Conservation (phyloP, 352 stramenopile species). For the Globisporangium spiculum region DNA sequence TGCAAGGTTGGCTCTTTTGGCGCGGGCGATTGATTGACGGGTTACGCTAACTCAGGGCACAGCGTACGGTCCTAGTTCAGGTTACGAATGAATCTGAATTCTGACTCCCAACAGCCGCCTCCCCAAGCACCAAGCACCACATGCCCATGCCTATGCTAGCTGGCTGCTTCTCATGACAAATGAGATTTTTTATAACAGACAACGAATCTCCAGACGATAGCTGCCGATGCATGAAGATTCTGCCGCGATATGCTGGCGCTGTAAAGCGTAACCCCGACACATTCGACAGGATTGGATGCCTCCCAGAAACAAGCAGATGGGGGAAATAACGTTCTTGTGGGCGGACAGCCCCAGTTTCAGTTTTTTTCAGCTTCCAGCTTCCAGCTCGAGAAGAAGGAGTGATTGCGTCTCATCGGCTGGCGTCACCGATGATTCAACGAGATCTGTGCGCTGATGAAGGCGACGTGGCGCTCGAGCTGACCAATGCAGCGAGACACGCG, state of each 20-base stretch:
- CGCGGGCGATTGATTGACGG: neutral
- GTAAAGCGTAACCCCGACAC: neutral
- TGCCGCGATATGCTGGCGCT: neutral
- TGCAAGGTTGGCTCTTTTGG: neutral
- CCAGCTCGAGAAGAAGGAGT: neutral
- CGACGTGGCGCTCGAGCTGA: neutral
- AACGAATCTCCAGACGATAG: neutral
- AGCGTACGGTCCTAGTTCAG: neutral
- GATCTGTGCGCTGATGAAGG: neutral
- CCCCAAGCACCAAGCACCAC: neutral
- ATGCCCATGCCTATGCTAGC: neutral
- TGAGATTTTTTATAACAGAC: neutral
- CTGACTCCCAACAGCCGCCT: neutral
- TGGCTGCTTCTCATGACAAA: neutral
- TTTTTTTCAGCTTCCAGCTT: too few relatives aligned
- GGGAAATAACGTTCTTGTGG: slow-evolving; percentile 8
- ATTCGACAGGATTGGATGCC: neutral
- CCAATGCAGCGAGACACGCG: neutral
- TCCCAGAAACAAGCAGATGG: neutral
- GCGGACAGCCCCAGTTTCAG: neutral
- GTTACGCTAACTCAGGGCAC: neutral
- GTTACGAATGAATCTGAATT: neutral
- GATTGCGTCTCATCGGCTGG: neutral
- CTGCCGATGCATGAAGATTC: neutral
- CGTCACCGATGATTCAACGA: neutral